Conservation (phyloP, 2,329 filamentous ascomycete species). For the Fusarium sp. region DNA sequence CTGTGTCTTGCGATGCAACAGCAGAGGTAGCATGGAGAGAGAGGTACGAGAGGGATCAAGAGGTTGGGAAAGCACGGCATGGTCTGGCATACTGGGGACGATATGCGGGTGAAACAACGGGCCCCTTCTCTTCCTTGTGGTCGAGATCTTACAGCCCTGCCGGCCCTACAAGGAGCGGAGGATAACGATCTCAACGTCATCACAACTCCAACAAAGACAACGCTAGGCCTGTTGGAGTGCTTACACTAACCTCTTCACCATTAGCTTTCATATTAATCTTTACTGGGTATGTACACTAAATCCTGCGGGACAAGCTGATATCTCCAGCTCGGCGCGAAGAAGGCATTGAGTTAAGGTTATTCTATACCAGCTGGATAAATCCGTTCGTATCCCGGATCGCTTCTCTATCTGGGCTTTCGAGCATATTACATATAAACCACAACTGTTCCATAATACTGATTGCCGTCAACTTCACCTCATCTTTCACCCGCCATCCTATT, state of each 20-base stretch:
- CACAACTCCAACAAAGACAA: not conserved
- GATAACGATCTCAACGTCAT: not conserved
- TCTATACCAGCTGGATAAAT: not conserved
- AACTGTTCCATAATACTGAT: not conserved
- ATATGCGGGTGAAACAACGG: not conserved
- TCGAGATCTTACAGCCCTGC: not conserved
- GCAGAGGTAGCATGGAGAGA: not conserved
- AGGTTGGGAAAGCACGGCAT: not conserved
- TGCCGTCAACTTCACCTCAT: rapidly evolving
- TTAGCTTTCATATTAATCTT: not conserved
- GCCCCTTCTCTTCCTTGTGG: too few species aligned
- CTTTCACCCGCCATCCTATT: rapidly evolving
- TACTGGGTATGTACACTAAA: not conserved
- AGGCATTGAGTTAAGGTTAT: not conserved
- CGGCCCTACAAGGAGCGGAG: not conserved
- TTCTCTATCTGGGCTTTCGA: rapidly evolving
- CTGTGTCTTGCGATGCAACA: not conserved
- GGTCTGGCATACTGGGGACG: conserved; percentile 6
- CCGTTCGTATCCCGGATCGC: not conserved
- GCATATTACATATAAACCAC: not conserved
- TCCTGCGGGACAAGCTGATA: not conserved
- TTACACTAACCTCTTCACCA: not conserved
- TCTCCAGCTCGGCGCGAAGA: not conserved
- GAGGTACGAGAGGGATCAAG: not conserved
- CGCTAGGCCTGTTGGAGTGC: not conserved